Base-by-base conservation (phyloP, 1,139 yeast genomes). In the Scheffersomyces insectosa region DNA sequence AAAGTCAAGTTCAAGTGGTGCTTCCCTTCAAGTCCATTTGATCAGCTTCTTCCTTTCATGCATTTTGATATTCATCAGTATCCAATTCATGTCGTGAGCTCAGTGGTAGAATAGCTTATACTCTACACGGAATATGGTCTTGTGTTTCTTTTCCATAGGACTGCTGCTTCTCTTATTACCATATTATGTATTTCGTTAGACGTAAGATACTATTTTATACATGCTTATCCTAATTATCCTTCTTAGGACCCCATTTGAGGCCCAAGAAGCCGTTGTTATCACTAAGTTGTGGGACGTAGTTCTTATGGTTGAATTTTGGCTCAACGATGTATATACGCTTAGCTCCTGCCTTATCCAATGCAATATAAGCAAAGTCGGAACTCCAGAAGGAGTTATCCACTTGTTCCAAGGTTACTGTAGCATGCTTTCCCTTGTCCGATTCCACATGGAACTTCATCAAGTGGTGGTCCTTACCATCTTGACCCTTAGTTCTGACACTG, bases 371-470 rank as follows among this genome's bases (percentile, higher is more conserved):
- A 61, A 87, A 85, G 44, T 86, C 87, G 29, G 90, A 85, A 50
- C 81, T 78, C 70, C 88, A 82, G 49, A 72, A 75, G 3, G 83
- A 75, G 40, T 77, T 75, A 50, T 83, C 88, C 20, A 86, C 72
- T 48, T 93, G 93, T 63, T 90, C 97, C 54, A 88, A 72, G 43
- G 84, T 82, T 5, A 87, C 95, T 28, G 82, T 70, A 8, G 91
- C 97, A 50, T 77, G 72, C 32, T 48, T 55, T 1, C 78, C 78
- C 23, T 55, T 57, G 37, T 62, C 63, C 3, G 95, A 83, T 58
- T 88, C 91, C 37, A 90, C 95, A 57, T 86, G 91, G 65, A 90
- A 90, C 61, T 85, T 83, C 95, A 90, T 86, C 47, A 82, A 74
- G 55, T 88, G 73, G 54, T 86, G 95, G 51, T 88, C 95, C 51